Percentiles rank a stretch among this genome's conserved stretches.
These are phyloP conservation scores for Fomes fomentarius DNA, from an alignment of 1,284 basidiomycete species.

Conservation along the genomic window DNA sequence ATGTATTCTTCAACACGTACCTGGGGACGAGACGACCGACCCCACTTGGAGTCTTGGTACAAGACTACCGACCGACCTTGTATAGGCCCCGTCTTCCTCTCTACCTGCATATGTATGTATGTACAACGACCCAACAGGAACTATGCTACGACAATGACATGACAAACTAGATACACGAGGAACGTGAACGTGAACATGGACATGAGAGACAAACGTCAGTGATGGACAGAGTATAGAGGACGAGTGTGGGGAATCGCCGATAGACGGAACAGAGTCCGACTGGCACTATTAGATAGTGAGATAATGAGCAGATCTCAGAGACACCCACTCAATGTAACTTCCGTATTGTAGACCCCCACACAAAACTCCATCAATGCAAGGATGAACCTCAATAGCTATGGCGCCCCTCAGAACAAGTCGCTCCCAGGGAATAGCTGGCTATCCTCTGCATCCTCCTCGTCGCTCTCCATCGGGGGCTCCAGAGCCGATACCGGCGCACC, in stretches of 20 bases:
- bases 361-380: too few species aligned
- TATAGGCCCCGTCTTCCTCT: too few species aligned
- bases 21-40: too few species aligned
- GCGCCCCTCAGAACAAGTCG: slow-evolving; percentile 47
- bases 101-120: slow-evolving; percentile 20
- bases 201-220: neutral
- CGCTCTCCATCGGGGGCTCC: slow-evolving; percentile 33
- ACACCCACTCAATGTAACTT: neutral
- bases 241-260: neutral
- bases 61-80: too few species aligned
- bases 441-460: slow-evolving; percentile 45
- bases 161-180: slow-evolving; percentile 14
- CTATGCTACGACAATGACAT: slow-evolving; percentile 20
- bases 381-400: too few species aligned
- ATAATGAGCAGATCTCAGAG: slow-evolving; percentile 7
- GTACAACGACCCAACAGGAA: slow-evolving; percentile 17
- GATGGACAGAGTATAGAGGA: neutral
- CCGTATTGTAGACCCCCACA: too few species aligned
- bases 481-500: slow-evolving; percentile 4
- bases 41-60: too few species aligned
- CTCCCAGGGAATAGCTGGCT: slow-evolving; percentile 59
- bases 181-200: neutral
- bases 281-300: slow-evolving; percentile 12
- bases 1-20: too few species aligned
- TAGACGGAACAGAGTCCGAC: neutral